phyloP scores from a whole-genome alignment of 352 stramenopile genomes.

The Thalassiosira allenii region DNA sequence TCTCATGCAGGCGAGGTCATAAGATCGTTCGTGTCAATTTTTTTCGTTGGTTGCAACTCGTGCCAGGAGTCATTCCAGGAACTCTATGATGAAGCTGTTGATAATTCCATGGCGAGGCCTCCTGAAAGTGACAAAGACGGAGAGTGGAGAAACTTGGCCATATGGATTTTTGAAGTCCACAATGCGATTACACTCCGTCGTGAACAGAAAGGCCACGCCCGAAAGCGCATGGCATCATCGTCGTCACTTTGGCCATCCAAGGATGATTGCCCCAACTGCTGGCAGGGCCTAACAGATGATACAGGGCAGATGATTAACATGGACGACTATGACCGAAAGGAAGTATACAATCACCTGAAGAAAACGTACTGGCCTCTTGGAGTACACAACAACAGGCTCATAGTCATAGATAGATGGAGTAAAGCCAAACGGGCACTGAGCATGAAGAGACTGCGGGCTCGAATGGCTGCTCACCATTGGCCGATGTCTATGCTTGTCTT shows the following conservation, averaged over 20 bases:
- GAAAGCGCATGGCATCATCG: too few relatives aligned
- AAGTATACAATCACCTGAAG: slow-evolving; percentile 46
- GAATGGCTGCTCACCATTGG: slow-evolving; percentile 18
- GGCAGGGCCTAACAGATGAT: slow-evolving; percentile 10
- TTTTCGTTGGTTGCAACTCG: slow-evolving; percentile 56
- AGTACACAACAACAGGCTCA: slow-evolving; percentile 51
- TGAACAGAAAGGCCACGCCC: slow-evolving; percentile 28
- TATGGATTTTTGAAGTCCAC: slow-evolving; percentile 60
- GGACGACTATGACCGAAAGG: slow-evolving; percentile 43
- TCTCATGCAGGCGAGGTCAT: slow-evolving; percentile 48
- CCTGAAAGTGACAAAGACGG: slow-evolving; percentile 43
- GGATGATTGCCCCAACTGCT: slow-evolving; percentile 52
- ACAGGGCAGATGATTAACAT: too few relatives aligned
- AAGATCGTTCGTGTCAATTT: slow-evolving; percentile 46
- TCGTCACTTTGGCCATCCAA: slow-evolving; percentile 40
- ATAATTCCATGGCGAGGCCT: slow-evolving; percentile 31
- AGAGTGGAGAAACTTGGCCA: slow-evolving; percentile 43
- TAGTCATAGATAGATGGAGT: slow-evolving; percentile 58
- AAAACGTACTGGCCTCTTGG: slow-evolving; percentile 48
- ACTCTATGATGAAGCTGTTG: slow-evolving; percentile 70
- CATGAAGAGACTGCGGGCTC: slow-evolving; percentile 30
- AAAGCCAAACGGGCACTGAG: slow-evolving; percentile 43
- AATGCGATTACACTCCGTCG: slow-evolving; percentile 48
- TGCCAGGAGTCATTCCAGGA: slow-evolving; percentile 71
- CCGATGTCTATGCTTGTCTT: neutral